These are phyloP conservation scores for Juglanconis sp. DNA, from an alignment of 2,329 filamentous ascomycete genomes.

Conservation along the genomic window DNA sequence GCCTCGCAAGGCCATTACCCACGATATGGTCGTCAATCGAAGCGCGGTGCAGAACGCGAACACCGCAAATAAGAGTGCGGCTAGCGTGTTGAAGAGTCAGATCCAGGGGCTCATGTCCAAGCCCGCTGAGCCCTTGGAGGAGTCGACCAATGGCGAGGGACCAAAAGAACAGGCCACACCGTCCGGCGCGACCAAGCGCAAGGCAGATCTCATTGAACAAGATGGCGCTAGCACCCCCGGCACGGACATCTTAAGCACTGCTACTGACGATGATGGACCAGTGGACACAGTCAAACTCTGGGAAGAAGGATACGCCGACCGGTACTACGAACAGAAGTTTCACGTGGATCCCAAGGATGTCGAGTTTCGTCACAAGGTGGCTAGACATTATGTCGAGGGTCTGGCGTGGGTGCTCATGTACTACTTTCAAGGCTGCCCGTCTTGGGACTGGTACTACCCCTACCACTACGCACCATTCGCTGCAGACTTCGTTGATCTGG, in stretches of 20 bases:
- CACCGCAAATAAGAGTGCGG: conserved; percentile 88
- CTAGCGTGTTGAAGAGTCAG: conserved; percentile 79
- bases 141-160: conserved; percentile 9
- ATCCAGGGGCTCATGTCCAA: conserved; percentile 52
- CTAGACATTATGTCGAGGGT: conserved; percentile 87
- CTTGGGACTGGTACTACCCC: conserved; percentile 99
- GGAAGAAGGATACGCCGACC: conserved; percentile 92
- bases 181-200: conserved; percentile 69
- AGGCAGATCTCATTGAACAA: conserved; percentile 67
- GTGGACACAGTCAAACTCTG: conserved; percentile 84
- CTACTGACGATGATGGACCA: conserved; percentile 58
- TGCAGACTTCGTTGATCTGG: conserved; percentile 84
- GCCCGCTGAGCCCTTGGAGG: conserved; percentile 2
- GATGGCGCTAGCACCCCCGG: conserved; percentile 57
- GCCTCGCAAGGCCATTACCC: conserved; percentile 60
- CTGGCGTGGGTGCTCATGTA: conserved; percentile 94
- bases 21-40: conserved; percentile 84
- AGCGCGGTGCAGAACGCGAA: conserved; percentile 65
- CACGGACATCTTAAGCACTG: conserved; percentile 43
- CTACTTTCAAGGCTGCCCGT: conserved; percentile 97
- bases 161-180: conserved; percentile 34
- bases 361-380: conserved; percentile 85
- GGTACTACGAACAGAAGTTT: conserved; percentile 98
- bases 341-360: conserved; percentile 75
- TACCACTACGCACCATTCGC: conserved; percentile 98